Evolutionary conservation across 768 basidiomycete genomes (phyloP).

Genomic region (Tubosaeta sp.): DNA sequence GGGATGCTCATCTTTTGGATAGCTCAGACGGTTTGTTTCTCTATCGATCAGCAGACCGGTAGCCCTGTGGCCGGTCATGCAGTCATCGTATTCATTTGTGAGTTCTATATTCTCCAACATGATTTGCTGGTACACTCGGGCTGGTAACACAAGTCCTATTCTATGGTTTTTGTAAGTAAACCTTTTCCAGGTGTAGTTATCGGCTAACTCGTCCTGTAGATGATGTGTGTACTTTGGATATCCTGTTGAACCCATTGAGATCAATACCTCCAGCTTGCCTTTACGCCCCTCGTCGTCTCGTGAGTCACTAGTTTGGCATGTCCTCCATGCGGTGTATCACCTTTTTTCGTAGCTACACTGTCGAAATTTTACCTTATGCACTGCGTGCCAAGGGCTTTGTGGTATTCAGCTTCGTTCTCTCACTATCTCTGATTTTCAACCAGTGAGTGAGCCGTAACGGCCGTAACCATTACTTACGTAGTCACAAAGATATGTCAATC

Average conservation of each 20-base stretch:
- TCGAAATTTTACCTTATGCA: constrained; percentile 41
- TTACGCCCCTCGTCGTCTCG: constrained; percentile 39
- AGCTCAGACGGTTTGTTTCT: constrained; percentile 35
- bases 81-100: constrained; percentile 44
- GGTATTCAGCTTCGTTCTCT: constrained; percentile 37
- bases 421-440: constrained; percentile 41
- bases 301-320: constrained; percentile 10
- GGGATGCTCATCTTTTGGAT: constrained; percentile 40
- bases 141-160: constrained; percentile 29
- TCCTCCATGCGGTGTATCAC: not conserved
- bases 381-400: constrained; percentile 39
- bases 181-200: not conserved
- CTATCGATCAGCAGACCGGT: constrained; percentile 27
- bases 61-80: constrained; percentile 35
- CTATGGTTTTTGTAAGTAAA: constrained; percentile 34
- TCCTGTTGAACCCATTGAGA: not conserved
- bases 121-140: not conserved
- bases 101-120: constrained; percentile 6
- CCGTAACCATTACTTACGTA: constrained; percentile 14
- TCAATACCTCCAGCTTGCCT: constrained; percentile 27
- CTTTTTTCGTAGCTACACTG: constrained; percentile 26
- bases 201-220: constrained; percentile 11
- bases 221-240: constrained; percentile 24
- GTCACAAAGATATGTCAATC: constrained; percentile 31
- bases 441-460: constrained; percentile 29